A percentile compares a stretch with the other conserved stretches of the same genome.
Conservation (phyloP, 2,329 filamentous ascomycete species). For the Cercospora sp. region DNA sequence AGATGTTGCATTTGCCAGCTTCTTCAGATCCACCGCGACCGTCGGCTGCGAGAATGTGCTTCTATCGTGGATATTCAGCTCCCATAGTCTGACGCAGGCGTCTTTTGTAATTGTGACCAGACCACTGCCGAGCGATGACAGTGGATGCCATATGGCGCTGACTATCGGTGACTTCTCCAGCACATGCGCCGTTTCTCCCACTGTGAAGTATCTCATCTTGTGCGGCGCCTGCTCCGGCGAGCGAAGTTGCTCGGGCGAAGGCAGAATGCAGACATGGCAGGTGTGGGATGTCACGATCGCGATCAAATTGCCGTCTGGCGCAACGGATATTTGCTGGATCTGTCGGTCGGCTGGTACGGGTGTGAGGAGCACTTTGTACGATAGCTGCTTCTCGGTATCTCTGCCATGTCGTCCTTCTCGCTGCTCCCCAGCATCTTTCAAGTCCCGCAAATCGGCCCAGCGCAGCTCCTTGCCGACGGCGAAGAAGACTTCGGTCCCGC, state of each 20-base stretch:
- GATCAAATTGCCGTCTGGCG: conserved; percentile 76
- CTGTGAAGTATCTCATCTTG: conserved; percentile 80
- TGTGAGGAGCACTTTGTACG: conserved; percentile 60
- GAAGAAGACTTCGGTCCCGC: conserved; percentile 85
- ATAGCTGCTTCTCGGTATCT: conserved; percentile 2
- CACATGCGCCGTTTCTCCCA: conserved; percentile 91
- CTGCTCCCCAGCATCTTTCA: conserved; percentile 61
- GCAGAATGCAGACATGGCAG: conserved; percentile 82
- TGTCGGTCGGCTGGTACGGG: conserved; percentile 67
- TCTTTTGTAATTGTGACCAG: conserved; percentile 87
- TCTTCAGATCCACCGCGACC: conserved; percentile 82
- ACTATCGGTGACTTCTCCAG: conserved; percentile 78
- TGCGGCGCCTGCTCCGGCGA: conserved; percentile 67
- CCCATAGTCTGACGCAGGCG: conserved; percentile 86
- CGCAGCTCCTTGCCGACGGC: conserved; percentile 86
- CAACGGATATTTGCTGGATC: conserved; percentile 82
- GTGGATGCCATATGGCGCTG: conserved; percentile 86
- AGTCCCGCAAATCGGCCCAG: conserved; percentile 79
- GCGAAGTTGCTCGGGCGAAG: conserved; percentile 74
- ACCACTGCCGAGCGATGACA: conserved; percentile 77
- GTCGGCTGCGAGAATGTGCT: conserved; percentile 84
- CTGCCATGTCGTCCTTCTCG: conserved; percentile 13
- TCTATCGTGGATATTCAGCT: conserved; percentile 77
- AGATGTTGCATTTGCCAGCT: conserved; percentile 79
- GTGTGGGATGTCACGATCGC: conserved; percentile 86